phyloP scores from a whole-genome alignment of 192 early-diverging fungal species.

The Neocallimastix lanati region DNA sequence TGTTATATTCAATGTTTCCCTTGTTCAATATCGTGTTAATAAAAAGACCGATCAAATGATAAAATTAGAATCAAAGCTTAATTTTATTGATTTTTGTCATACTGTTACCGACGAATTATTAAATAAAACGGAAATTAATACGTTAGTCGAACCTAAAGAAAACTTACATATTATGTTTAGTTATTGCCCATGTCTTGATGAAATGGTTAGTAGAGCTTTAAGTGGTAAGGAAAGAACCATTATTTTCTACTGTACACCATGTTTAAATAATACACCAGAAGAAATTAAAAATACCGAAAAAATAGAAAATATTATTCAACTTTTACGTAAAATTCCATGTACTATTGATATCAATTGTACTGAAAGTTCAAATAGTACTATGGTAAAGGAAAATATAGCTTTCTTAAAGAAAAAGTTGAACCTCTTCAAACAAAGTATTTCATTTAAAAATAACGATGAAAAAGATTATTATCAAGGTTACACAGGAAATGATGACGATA shows the following conservation, averaged over 20 bases:
- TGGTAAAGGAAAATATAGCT: not conserved
- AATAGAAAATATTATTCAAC: not conserved
- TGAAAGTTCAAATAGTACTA: not conserved
- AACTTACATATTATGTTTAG: not conserved
- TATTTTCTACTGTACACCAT: not conserved
- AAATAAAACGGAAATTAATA: not conserved
- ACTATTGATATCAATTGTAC: not conserved
- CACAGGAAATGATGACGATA: too few relatives aligned
- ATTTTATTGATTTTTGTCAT: not conserved
- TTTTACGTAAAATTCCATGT: not conserved
- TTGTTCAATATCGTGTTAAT: not conserved
- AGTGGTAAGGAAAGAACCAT: not conserved
- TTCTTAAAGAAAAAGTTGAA: too few relatives aligned
- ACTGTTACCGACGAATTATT: not conserved
- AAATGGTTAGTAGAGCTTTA: not conserved
- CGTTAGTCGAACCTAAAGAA: not conserved
- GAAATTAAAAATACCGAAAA: not conserved
- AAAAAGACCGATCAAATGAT: not conserved
- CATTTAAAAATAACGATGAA: too few relatives aligned
- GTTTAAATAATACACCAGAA: not conserved
- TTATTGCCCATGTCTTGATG: not conserved
- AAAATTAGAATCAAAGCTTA: not conserved
- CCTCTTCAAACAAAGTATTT: not conserved
- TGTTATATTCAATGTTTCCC: not conserved
- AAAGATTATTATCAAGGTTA: too few relatives aligned